Conservation (phyloP, 2,329 filamentous ascomycete genomes). For the Xylaria sp. region DNA sequence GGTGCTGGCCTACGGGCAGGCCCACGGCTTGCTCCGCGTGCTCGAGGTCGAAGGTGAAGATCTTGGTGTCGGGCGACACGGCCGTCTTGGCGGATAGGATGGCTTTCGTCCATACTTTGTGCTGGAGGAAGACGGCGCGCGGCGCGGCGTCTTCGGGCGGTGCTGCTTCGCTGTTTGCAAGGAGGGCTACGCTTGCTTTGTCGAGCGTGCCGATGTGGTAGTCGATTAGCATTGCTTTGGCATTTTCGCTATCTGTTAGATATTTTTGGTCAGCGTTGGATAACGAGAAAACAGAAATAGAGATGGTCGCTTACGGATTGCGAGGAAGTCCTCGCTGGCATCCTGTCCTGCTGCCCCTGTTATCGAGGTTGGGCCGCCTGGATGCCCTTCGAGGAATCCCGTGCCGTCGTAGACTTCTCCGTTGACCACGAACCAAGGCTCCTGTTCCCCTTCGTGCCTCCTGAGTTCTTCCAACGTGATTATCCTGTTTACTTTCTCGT, state of each 20-base stretch:
- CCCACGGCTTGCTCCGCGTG: conserved; percentile 77
- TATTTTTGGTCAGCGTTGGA: background rate
- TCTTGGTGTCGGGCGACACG: conserved; percentile 80
- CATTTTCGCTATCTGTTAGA: conserved; percentile 85
- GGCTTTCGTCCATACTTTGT: conserved; percentile 78
- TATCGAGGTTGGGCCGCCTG: conserved; percentile 88
- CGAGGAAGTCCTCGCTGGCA: conserved; percentile 87
- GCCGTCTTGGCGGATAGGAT: conserved; percentile 74
- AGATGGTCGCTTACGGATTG: conserved; percentile 76
- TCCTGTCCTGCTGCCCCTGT: conserved; percentile 84
- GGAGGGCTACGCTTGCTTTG: conserved; percentile 63
- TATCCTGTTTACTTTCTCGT: conserved; percentile 68
- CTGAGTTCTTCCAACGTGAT: conserved; percentile 79
- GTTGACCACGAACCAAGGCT: conserved; percentile 89
- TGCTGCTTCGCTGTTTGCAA: conserved; percentile 57
- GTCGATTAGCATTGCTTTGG: conserved; percentile 86
- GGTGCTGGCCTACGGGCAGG: conserved; percentile 84
- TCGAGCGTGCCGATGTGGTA: conserved; percentile 88
- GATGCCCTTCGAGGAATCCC: conserved; percentile 81
- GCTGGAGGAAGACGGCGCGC: conserved; percentile 74
- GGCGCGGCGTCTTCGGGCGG: conserved; percentile 54
- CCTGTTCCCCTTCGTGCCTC: conserved; percentile 70
- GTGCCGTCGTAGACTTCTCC: conserved; percentile 92
- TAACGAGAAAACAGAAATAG: conserved; percentile 36
- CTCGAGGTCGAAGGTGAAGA: conserved; percentile 84